Evolutionary conservation across 1,284 basidiomycete genomes (phyloP).

Genomic region (Inonotus hispidus): DNA sequence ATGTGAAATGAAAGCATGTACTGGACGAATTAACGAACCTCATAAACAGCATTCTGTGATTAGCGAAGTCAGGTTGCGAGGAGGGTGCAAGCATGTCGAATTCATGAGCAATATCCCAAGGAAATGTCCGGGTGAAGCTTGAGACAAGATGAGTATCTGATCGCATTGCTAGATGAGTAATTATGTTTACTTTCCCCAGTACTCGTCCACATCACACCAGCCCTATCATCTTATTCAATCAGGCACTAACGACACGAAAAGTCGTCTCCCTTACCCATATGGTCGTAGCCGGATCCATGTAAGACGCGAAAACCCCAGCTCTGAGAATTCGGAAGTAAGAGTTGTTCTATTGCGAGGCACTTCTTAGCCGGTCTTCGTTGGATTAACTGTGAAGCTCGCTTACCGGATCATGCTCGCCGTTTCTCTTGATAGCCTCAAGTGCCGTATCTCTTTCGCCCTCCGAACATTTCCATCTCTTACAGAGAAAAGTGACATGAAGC

Average conservation of each 20-base stretch:
- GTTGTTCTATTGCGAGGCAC: neutral
- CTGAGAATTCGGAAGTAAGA: constrained; percentile 16
- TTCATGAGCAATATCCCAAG: constrained; percentile 19
- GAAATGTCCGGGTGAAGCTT: constrained; percentile 17
- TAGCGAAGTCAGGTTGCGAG: constrained; percentile 12
- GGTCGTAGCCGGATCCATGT: constrained; percentile 16
- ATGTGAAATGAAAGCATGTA: neutral
- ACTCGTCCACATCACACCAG: constrained; percentile 17
- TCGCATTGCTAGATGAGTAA: neutral
- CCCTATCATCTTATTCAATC: constrained; percentile 4
- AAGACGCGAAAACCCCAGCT: constrained; percentile 12
- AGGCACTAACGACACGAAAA: neutral
- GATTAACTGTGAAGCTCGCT: neutral
- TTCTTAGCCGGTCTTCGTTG: neutral
- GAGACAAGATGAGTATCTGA: neutral
- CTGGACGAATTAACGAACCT: neutral
- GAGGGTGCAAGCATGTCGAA: constrained; percentile 13
- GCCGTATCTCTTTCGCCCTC: constrained; percentile 5
- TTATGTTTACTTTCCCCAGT: constrained; percentile 18
- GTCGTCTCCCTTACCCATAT: constrained; percentile 14
- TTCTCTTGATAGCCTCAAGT: constrained; percentile 8
- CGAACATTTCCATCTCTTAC: constrained; percentile 18
- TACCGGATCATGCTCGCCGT: constrained; percentile 4
- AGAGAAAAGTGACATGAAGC: constrained; percentile 19
- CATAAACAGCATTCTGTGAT: constrained; percentile 10